These are phyloP conservation scores for Penicillium lagena DNA, from an alignment of 495 filamentous ascomycete genomes.

Conservation along the genomic window DNA sequence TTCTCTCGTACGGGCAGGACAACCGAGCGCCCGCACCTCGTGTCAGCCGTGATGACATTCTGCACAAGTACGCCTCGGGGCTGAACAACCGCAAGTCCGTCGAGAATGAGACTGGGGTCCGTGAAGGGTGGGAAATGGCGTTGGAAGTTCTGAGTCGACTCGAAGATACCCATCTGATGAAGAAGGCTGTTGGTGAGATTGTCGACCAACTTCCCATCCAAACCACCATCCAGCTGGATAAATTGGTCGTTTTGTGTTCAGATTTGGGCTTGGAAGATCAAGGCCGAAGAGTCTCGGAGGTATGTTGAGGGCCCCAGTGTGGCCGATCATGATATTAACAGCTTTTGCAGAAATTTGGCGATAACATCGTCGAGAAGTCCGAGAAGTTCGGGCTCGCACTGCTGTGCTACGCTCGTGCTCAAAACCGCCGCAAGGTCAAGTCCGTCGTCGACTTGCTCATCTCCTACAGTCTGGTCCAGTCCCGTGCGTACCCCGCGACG, in stretches of 20 bases:
- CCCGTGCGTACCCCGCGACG: slow-evolving; percentile 64
- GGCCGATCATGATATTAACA: not conserved
- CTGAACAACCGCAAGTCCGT: slow-evolving; percentile 40
- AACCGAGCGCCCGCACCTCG: slow-evolving; percentile 6
- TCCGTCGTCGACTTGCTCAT: slow-evolving; percentile 80
- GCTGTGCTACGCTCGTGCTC: slow-evolving; percentile 79
- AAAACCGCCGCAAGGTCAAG: slow-evolving; percentile 65
- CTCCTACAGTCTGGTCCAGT: slow-evolving; percentile 77
- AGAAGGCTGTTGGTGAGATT: slow-evolving; percentile 60
- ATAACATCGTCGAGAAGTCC: slow-evolving; percentile 56
- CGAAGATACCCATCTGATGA: slow-evolving; percentile 55
- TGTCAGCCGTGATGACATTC: slow-evolving; percentile 58
- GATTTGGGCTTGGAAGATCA: slow-evolving; percentile 63
- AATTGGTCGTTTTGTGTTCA: slow-evolving; percentile 62
- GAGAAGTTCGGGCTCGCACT: slow-evolving; percentile 75
- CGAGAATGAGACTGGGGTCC: slow-evolving; percentile 28
- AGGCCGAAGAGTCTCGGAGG: slow-evolving; percentile 69
- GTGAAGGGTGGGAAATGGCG: slow-evolving; percentile 82
- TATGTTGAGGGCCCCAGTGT: slow-evolving; percentile 32
- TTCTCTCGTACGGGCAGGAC: slow-evolving; percentile 48
- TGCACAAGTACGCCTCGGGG: slow-evolving; percentile 62
- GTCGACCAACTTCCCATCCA: slow-evolving; percentile 58
- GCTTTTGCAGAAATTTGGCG: slow-evolving; percentile 62
- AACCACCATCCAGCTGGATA: slow-evolving; percentile 63
- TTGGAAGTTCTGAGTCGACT: slow-evolving; percentile 70